Base-by-base conservation (phyloP, 2,329 filamentous ascomycete genomes). In the Neopestalotiopsis rosae region DNA sequence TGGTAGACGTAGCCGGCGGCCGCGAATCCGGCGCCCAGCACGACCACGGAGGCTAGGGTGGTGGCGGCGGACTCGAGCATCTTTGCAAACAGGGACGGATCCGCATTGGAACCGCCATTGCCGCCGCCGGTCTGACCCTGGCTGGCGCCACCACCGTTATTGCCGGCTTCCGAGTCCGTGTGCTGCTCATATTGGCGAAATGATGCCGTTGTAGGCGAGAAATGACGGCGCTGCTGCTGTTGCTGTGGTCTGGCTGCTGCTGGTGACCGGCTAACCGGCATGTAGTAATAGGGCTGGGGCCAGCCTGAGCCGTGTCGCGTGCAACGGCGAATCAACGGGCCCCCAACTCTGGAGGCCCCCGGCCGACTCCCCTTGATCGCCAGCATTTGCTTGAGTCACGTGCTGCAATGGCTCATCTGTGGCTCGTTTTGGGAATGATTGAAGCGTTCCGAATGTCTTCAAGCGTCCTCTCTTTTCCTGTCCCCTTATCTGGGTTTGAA, bases 1-100 rank as follows among this genome's bases (percentile, higher is more conserved):
- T 96, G 93, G 78, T 96, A 97, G 62, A 87, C 86, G 79, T 93
- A 95, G 30, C 91, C 94, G 6, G 93, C 92, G 30, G 87, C 74
- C 59, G 84, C 86, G 75, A 91, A 91, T 38, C 88, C 89, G 20
- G 87, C 83, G 73, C 90, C 93, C 40, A 95, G 82, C 17, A 95
- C 89, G 12, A 91, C 74, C 68, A 95, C 91, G 28, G 91, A 94
- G 32, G 92, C 91, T 69, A 94, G 87, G 0, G 92, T 94, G 0
- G 93, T 94, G 9, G 90, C 90, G 2, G 92, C 92, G 5, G 91
- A 85, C 79, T 95, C 93, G 67, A 90, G 81, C 89, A 94, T 93
- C 76, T 91, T 93, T 52, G 83, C 80, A 3, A 81, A 73, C 10
- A 89, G 82, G 79, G 24, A 72, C 58, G 72, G 73, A 68, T 72